A percentile compares a stretch with the other conserved stretches of the same genome.
Evolutionary conservation across 192 early-diverging fungal genomes (phyloP).

Genomic region (Coemansia sp.): DNA sequence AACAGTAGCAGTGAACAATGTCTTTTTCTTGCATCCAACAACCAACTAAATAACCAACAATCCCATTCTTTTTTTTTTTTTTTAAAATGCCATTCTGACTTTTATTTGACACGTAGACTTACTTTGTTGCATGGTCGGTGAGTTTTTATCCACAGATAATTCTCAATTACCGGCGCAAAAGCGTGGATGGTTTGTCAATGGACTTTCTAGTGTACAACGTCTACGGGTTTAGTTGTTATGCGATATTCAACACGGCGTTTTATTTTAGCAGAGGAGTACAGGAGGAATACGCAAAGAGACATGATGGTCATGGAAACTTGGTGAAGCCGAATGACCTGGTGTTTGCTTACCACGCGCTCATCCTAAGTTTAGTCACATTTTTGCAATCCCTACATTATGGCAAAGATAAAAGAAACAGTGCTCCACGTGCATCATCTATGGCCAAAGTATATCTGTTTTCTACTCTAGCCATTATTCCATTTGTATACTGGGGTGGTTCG

Average conservation of each 20-base stretch:
- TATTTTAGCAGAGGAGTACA: constrained; percentile 62
- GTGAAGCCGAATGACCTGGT: constrained; percentile 82
- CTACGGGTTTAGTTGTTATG: constrained; percentile 82
- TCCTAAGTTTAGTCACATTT: constrained; percentile 58
- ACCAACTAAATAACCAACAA: not conserved
- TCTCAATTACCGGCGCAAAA: constrained; percentile 73
- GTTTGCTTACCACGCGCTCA: constrained; percentile 82
- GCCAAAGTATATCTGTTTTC: constrained; percentile 13
- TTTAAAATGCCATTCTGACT: not conserved
- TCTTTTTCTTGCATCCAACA: not conserved
- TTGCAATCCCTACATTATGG: constrained; percentile 65
- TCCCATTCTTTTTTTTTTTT: not conserved
- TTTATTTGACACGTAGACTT: constrained; percentile 51
- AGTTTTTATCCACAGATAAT: constrained; percentile 86
- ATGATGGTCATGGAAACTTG: constrained; percentile 64
- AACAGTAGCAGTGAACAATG: too few relatives aligned
- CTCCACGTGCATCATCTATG: constrained; percentile 15
- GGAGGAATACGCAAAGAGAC: constrained; percentile 66
- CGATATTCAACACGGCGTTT: constrained; percentile 75
- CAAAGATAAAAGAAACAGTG: constrained; percentile 35
- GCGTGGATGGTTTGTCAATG: constrained; percentile 81
- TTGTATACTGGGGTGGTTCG: constrained; percentile 5
- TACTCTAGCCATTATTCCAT: not conserved
- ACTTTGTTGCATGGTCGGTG: constrained; percentile 83
- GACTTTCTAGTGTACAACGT: constrained; percentile 89